These are phyloP conservation scores for Chamaecrista fasciculata DNA, from an alignment of 306 rosid genomes.

Conservation along the genomic window DNA sequence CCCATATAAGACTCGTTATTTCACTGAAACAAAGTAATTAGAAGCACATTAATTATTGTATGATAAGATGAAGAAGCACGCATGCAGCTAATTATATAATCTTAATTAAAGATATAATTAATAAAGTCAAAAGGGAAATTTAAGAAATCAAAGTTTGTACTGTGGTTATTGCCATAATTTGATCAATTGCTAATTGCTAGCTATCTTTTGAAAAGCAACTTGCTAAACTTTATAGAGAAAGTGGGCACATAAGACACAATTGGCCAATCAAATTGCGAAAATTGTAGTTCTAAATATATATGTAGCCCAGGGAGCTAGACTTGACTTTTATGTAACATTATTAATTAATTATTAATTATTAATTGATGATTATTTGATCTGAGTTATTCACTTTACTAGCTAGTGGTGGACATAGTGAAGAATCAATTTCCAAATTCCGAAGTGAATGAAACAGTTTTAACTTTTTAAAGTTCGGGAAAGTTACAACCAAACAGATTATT, in stretches of 20 bases:
- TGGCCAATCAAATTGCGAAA: conserved; percentile 8
- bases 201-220: too few species aligned
- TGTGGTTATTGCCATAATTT: conserved; percentile 13
- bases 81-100: not conserved
- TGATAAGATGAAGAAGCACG: not conserved
- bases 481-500: too few species aligned
- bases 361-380: too few species aligned
- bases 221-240: too few species aligned
- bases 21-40: too few species aligned
- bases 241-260: too few species aligned
- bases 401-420: conserved; percentile 14
- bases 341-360: too few species aligned
- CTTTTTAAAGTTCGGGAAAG: not conserved
- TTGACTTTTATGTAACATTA: not conserved
- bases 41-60: too few species aligned
- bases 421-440: not conserved
- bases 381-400: too few species aligned
- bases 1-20: too few species aligned
- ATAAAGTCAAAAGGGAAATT: conserved; percentile 17
- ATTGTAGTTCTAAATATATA: not conserved
- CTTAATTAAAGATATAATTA: too few species aligned
- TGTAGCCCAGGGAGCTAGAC: not conserved
- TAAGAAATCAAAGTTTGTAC: not conserved
- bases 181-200: not conserved
- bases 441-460: not conserved